Percentiles rank a stretch among this genome's conserved stretches.
phyloP scores from a whole-genome alignment of 108 stramenopile genomes.

The Nitzschia sp. region DNA sequence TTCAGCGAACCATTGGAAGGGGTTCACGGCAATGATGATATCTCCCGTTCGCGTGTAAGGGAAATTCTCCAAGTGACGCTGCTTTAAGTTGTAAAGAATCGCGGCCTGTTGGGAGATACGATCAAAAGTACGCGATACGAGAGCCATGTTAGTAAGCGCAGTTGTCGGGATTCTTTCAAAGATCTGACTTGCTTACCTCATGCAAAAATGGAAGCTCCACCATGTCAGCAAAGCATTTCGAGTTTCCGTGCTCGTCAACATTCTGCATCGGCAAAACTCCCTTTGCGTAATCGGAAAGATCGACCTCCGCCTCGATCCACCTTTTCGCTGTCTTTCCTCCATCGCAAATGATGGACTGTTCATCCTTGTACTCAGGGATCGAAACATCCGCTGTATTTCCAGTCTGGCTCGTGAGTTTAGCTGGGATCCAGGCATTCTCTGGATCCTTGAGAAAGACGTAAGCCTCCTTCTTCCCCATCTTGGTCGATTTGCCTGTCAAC shows the following conservation, averaged over 20 bases:
- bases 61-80: conserved; percentile 64
- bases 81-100: conserved; percentile 89
- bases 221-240: conserved; percentile 71
- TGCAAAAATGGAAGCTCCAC: conserved; percentile 88
- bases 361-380: conserved; percentile 44
- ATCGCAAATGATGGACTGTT: conserved; percentile 40
- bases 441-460: conserved; percentile 73
- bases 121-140: neutral
- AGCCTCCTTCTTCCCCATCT: conserved; percentile 37
- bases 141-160: neutral
- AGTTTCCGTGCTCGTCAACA: conserved; percentile 52
- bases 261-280: conserved; percentile 77
- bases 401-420: conserved; percentile 39
- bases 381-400: conserved; percentile 51
- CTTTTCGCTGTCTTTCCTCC: conserved; percentile 62
- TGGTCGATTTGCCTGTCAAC: conserved; percentile 2
- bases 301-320: conserved; percentile 53
- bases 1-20: conserved; percentile 86
- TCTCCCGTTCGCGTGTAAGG: conserved; percentile 95
- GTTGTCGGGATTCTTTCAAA: too few relatives aligned
- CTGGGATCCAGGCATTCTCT: conserved; percentile 80
- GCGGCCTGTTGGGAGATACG: conserved; percentile 46
- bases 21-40: conserved; percentile 94
- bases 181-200: conserved; percentile 55
- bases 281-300: conserved; percentile 52